Conservation (phyloP, 2,329 filamentous ascomycete species). For the Exophiala viscosa region DNA sequence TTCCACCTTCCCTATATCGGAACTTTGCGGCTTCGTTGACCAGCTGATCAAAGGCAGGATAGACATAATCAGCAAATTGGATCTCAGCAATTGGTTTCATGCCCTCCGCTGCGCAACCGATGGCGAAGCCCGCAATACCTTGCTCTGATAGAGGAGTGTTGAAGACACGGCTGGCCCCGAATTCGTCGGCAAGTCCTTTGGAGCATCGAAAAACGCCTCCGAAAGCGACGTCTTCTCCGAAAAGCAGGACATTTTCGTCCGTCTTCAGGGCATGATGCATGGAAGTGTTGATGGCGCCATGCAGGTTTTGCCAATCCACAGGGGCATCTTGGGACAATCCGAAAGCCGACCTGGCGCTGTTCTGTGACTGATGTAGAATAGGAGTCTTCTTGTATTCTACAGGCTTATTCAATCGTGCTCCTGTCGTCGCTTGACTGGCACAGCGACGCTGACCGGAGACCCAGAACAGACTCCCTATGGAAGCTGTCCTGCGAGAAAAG, state of each 20-base stretch:
- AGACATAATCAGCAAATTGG: slow-evolving; percentile 93
- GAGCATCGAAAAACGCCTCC: slow-evolving; percentile 94
- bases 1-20: slow-evolving; percentile 67
- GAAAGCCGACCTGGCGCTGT: slow-evolving; percentile 64
- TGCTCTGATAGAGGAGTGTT: slow-evolving; percentile 94
- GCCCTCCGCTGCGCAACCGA: slow-evolving; percentile 83
- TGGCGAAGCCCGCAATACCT: slow-evolving; percentile 88
- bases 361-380: slow-evolving; percentile 74
- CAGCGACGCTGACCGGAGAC: slow-evolving; percentile 7
- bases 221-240: slow-evolving; percentile 96
- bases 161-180: slow-evolving; percentile 85
- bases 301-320: slow-evolving; percentile 87
- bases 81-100: slow-evolving; percentile 93
- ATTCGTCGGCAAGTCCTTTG: slow-evolving; percentile 83
- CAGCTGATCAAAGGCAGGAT: slow-evolving; percentile 87
- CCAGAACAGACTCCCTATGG: slow-evolving; percentile 7
- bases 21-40: slow-evolving; percentile 92
- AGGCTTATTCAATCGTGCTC: slow-evolving; percentile 71
- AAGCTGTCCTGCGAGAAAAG: slow-evolving; percentile 9
- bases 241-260: slow-evolving; percentile 83
- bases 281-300: slow-evolving; percentile 89
- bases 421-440: slow-evolving; percentile 35
- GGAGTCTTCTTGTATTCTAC: slow-evolving; percentile 82
- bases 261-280: slow-evolving; percentile 75
- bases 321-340: slow-evolving; percentile 70